Percentiles rank a stretch among this genome's conserved stretches.
Evolutionary conservation across 441 rosid genomes (phyloP).

Genomic region (Erodium moschatum): DNA sequence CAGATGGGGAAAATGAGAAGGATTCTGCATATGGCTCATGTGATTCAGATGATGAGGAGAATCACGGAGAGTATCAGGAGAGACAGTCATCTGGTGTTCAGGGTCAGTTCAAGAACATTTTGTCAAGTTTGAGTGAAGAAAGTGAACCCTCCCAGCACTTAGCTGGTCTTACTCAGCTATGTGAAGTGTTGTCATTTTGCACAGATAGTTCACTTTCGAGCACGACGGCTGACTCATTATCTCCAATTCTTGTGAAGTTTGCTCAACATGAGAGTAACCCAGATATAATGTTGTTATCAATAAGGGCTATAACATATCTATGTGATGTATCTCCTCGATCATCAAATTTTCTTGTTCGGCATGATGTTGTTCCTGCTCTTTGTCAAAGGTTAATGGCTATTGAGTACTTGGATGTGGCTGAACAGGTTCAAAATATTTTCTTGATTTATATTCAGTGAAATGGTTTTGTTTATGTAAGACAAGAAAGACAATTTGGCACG

Average conservation of each 20-base stretch:
- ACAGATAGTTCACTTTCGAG: constrained; percentile 68
- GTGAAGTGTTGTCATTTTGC: constrained; percentile 85
- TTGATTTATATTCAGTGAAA: constrained; percentile 1
- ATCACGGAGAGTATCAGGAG: constrained; percentile 51
- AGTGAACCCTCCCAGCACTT: constrained; percentile 54
- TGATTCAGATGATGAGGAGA: constrained; percentile 58
- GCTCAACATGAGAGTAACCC: constrained; percentile 56
- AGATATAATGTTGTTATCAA: constrained; percentile 67
- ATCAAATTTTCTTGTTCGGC: constrained; percentile 57
- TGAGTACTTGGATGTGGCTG: constrained; percentile 93
- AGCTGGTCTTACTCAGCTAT: constrained; percentile 68
- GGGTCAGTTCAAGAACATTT: constrained; percentile 51
- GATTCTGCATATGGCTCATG: constrained; percentile 76
- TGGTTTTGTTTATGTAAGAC: not conserved
- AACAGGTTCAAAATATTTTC: constrained; percentile 50
- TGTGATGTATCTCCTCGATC: constrained; percentile 91
- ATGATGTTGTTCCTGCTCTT: constrained; percentile 73
- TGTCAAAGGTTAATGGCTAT: constrained; percentile 68
- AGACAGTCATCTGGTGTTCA: constrained; percentile 26
- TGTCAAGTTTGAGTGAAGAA: constrained; percentile 46
- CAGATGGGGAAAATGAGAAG: constrained; percentile 70
- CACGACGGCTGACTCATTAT: constrained; percentile 57
- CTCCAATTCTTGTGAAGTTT: constrained; percentile 71
- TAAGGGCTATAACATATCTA: constrained; percentile 85
- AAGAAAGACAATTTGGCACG: constrained; percentile 9